A percentile compares a stretch with the other conserved stretches of the same genome.
phyloP scores from a whole-genome alignment of 1,284 basidiomycete species.

The Xerocomus amazonicus region DNA sequence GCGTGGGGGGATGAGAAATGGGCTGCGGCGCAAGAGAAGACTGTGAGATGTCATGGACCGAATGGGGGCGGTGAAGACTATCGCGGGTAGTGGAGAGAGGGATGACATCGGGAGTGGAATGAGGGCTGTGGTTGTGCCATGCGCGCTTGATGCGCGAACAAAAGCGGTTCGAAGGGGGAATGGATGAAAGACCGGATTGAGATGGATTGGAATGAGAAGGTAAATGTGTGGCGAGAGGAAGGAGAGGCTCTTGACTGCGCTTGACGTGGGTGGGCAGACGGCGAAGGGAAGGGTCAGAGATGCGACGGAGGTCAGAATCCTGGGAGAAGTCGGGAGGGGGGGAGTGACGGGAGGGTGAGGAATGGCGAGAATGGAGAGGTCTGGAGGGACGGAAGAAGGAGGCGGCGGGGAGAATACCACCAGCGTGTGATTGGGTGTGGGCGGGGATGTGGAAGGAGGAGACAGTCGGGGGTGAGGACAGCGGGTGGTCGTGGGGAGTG shows the following conservation, averaged over 20 bases:
- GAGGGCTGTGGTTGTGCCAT: slow-evolving; percentile 55
- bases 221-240: slow-evolving; percentile 42
- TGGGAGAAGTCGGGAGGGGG: slow-evolving; percentile 16
- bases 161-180: slow-evolving; percentile 37
- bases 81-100: slow-evolving; percentile 6
- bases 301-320: slow-evolving; percentile 32
- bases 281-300: slow-evolving; percentile 32
- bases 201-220: slow-evolving; percentile 18
- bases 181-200: slow-evolving; percentile 8
- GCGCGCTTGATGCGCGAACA: slow-evolving; percentile 54
- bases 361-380: slow-evolving; percentile 42
- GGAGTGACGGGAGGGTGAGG: slow-evolving; percentile 22
- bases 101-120: slow-evolving; percentile 36
- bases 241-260: slow-evolving; percentile 63
- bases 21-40: slow-evolving; percentile 14
- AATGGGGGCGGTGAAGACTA: slow-evolving; percentile 9
- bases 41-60: slow-evolving; percentile 8
- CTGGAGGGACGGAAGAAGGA: slow-evolving; percentile 70
- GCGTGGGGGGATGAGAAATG: slow-evolving; percentile 25
- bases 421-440: slow-evolving; percentile 52
- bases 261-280: slow-evolving; percentile 41
- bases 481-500: slow-evolving; percentile 16
- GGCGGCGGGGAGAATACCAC: slow-evolving; percentile 69
- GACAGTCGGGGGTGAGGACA: slow-evolving; percentile 30
- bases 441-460: slow-evolving; percentile 33